These are phyloP conservation scores for Metschnikowia orientalis DNA, from an alignment of 805 yeast species.

Conservation along the genomic window DNA sequence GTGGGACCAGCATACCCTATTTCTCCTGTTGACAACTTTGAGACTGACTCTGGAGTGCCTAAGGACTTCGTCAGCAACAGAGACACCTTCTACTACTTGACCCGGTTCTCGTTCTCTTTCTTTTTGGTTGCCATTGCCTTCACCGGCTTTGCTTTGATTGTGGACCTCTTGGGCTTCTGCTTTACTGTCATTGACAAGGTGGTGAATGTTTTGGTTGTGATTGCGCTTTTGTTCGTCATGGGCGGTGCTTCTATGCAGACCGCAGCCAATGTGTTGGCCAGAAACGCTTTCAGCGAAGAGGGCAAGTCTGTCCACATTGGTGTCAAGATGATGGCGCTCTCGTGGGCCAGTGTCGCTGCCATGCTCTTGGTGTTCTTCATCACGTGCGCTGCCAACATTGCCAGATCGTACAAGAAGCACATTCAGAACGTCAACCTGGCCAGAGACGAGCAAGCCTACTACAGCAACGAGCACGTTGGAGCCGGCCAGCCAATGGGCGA, in stretches of 20 bases:
- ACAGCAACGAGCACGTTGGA: constrained; percentile 14
- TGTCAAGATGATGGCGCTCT: constrained; percentile 52
- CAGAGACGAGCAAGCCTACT: constrained; percentile 18
- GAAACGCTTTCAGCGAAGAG: constrained; percentile 55
- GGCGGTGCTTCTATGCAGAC: constrained; percentile 71
- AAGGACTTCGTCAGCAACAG: constrained; percentile 48
- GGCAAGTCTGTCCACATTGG: constrained; percentile 49
- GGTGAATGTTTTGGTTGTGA: constrained; percentile 45
- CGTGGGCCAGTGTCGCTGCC: constrained; percentile 67
- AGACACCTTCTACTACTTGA: constrained; percentile 56
- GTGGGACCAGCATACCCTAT: constrained; percentile 78
- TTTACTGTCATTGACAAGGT: constrained; percentile 53
- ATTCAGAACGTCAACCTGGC: constrained; percentile 33
- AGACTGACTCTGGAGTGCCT: constrained; percentile 50
- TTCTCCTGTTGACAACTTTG: constrained; percentile 75
- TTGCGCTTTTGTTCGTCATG: constrained; percentile 51
- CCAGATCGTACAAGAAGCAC: constrained; percentile 49
- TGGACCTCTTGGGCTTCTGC: constrained; percentile 52
- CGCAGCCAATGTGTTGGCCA: constrained; percentile 73
- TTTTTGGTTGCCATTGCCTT: constrained; percentile 57
- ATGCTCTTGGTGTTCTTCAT: constrained; percentile 48
- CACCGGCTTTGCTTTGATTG: constrained; percentile 56
- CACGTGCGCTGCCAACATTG: constrained; percentile 48
- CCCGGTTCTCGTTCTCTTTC: constrained; percentile 64
- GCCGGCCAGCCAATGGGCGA: constrained; percentile 32